These are phyloP conservation scores for Leccinum imitatum DNA, from an alignment of 768 basidiomycete genomes.

Conservation along the genomic window DNA sequence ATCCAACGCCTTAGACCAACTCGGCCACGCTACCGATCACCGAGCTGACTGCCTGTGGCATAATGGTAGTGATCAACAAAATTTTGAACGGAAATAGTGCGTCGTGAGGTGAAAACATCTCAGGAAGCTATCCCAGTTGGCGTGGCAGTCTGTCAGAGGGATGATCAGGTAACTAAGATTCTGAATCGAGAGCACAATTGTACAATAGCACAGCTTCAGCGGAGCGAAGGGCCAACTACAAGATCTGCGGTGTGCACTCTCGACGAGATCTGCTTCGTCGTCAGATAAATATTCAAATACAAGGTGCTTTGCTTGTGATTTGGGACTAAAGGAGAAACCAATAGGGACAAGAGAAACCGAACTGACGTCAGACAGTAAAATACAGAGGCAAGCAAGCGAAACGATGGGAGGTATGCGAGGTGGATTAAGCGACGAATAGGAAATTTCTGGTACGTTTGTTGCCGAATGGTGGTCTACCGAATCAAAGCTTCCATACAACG, in stretches of 20 bases:
- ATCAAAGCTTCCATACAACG: slow-evolving; percentile 20
- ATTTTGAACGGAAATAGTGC: neutral
- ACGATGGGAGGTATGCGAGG: slow-evolving; percentile 26
- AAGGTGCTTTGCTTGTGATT: slow-evolving; percentile 20
- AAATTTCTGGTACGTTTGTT: slow-evolving; percentile 24
- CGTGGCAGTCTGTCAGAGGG: neutral
- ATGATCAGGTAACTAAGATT: neutral
- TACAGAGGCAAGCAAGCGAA: slow-evolving; percentile 30
- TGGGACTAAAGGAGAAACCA: slow-evolving; percentile 2
- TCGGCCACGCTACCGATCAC: slow-evolving; percentile 71
- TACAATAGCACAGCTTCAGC: neutral
- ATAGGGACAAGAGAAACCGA: slow-evolving; percentile 3
- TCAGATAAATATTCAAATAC: slow-evolving; percentile 19
- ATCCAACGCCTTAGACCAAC: slow-evolving; percentile 92
- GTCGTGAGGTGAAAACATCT: neutral
- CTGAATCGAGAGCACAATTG: neutral
- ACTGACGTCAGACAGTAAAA: slow-evolving; percentile 22
- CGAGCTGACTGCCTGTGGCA: neutral
- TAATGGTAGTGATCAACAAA: neutral
- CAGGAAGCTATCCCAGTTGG: neutral
- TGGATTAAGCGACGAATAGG: slow-evolving; percentile 16
- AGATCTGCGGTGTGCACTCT: neutral
- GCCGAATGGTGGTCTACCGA: slow-evolving; percentile 30
- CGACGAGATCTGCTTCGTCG: neutral
- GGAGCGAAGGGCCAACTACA: neutral